phyloP scores from a whole-genome alignment of 208 protist genomes.

The Crithidia expoeki region DNA sequence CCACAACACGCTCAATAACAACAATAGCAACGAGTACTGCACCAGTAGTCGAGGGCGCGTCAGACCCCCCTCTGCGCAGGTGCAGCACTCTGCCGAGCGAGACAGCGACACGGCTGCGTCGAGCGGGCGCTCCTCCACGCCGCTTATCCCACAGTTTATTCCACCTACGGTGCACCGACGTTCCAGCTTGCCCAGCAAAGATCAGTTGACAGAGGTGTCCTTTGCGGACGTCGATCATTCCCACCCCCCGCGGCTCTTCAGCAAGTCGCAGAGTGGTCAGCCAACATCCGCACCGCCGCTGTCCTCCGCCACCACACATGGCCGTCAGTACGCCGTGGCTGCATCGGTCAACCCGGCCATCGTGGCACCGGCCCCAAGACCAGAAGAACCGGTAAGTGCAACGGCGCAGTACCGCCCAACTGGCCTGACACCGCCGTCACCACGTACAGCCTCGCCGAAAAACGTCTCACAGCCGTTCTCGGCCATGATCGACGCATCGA shows the following conservation, averaged over 20 bases:
- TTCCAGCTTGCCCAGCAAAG: conserved; percentile 6
- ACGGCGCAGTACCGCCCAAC: conserved; percentile 7
- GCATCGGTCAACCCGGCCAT: conserved; percentile 2
- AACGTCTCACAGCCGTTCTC: conserved; percentile 12
- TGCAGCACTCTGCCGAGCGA: neutral
- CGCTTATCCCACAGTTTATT: conserved; percentile 34
- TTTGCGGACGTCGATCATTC: neutral
- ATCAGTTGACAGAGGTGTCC: conserved; percentile 12
- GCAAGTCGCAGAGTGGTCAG: neutral
- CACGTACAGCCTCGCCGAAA: neutral
- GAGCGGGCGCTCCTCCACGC: conserved; percentile 26
- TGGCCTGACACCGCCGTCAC: neutral
- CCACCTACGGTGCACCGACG: conserved; percentile 21
- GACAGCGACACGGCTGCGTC: conserved; percentile 20
- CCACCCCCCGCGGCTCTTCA: neutral
- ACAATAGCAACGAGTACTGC: neutral
- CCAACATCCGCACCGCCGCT: neutral
- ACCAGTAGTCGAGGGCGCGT: neutral
- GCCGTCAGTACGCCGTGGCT: neutral
- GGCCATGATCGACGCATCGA: neutral
- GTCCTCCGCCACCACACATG: neutral
- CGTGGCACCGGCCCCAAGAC: conserved; percentile 1
- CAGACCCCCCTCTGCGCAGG: neutral
- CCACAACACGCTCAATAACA: neutral
- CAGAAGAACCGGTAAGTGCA: conserved; percentile 3